Conservation (phyloP, 2,329 filamentous ascomycete species). For the Pyricularia sp. region DNA sequence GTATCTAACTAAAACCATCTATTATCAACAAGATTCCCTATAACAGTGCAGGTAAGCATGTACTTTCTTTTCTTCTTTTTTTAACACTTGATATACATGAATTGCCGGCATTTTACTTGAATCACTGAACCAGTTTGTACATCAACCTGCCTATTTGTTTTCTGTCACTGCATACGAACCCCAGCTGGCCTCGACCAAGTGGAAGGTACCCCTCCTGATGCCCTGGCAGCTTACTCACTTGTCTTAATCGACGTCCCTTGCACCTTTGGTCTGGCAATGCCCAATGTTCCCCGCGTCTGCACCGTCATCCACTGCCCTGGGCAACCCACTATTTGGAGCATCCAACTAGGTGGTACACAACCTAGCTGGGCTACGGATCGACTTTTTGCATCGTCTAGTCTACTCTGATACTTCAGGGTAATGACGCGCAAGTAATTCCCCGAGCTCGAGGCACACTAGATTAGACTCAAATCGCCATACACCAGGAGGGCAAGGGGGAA, state of each 20-base stretch:
- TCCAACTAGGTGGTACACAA: not conserved
- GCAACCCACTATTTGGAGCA: not conserved
- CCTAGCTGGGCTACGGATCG: not conserved
- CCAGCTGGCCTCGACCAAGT: not conserved
- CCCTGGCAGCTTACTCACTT: not conserved
- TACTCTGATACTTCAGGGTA: not conserved
- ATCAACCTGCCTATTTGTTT: too few relatives aligned
- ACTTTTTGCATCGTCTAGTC: not conserved
- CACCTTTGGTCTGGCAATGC: not conserved
- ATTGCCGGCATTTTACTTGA: not conserved
- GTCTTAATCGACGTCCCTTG: not conserved
- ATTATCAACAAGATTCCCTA: not conserved
- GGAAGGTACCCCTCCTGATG: not conserved
- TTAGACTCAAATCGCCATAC: not conserved
- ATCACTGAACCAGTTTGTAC: not conserved
- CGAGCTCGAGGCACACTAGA: not conserved
- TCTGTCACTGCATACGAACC: not conserved
- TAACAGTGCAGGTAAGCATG: not conserved
- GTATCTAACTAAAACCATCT: not conserved
- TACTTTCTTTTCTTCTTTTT: not conserved
- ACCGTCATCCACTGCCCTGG: not conserved
- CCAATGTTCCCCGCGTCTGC: constrained; percentile 1
- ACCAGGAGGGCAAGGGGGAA: not conserved
- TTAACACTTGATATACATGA: not conserved
- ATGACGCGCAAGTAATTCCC: not conserved